A percentile compares a stretch with the other conserved stretches of the same genome.
phyloP scores from a whole-genome alignment of 2,329 filamentous ascomycete species.

The Coniochaeta sp. region DNA sequence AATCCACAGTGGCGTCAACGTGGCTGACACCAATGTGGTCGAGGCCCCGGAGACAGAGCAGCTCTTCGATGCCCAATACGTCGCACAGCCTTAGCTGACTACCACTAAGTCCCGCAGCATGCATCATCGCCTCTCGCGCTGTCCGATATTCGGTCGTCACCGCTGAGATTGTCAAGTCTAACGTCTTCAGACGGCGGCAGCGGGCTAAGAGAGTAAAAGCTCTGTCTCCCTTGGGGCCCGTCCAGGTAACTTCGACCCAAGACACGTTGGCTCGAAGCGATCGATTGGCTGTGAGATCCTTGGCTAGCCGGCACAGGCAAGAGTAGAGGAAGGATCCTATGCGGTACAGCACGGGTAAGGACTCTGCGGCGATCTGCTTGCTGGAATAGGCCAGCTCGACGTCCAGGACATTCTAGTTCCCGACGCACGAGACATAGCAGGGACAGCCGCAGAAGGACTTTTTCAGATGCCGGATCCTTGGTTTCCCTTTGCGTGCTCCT shows the following conservation, averaged over 20 bases:
- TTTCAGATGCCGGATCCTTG: too few relatives aligned
- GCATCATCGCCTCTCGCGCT: constrained; percentile 24
- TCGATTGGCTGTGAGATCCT: constrained; percentile 23
- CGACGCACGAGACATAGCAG: too few relatives aligned
- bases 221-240: constrained; percentile 25
- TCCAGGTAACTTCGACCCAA: constrained; percentile 35
- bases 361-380: constrained; percentile 29
- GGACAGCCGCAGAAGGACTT: too few relatives aligned
- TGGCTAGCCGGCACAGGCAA: constrained; percentile 33
- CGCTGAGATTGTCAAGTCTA: constrained; percentile 32
- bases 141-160: constrained; percentile 28
- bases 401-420: not conserved
- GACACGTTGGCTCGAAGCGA: constrained; percentile 23
- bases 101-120: constrained; percentile 25
- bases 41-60: constrained; percentile 31
- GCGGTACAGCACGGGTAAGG: constrained; percentile 30
- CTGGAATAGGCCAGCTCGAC: constrained; percentile 20
- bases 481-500: too few relatives aligned
- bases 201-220: constrained; percentile 28
- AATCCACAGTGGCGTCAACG: constrained; percentile 20
- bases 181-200: constrained; percentile 24
- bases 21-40: constrained; percentile 27
- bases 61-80: constrained; percentile 34
- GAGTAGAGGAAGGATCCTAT: constrained; percentile 27
- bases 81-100: constrained; percentile 28